phyloP scores from a whole-genome alignment of 2,329 filamentous ascomycete genomes.

The Alternaria brassicicola region DNA sequence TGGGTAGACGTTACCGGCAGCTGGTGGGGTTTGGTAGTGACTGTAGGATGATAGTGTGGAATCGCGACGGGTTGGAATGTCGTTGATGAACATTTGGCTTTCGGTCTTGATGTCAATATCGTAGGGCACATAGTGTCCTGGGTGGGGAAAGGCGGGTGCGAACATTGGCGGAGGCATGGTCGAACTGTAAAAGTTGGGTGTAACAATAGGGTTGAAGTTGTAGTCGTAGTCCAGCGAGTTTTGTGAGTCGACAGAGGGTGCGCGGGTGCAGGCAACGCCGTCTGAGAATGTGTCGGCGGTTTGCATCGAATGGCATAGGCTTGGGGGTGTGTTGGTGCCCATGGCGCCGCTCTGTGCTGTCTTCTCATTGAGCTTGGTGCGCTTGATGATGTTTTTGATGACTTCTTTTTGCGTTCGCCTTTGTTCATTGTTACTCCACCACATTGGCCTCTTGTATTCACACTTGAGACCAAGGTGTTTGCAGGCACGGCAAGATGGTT shows the following conservation, averaged over 20 bases:
- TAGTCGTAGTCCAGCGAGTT: constrained; percentile 66
- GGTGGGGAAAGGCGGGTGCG: constrained; percentile 54
- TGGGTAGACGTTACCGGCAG: constrained; percentile 69
- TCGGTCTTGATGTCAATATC: constrained; percentile 97
- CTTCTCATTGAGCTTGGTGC: constrained; percentile 93
- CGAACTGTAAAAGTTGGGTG: constrained; percentile 63
- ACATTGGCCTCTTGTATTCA: constrained; percentile 95
- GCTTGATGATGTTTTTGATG: constrained; percentile 98
- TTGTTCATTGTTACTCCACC: constrained; percentile 95
- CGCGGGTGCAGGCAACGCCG: constrained; percentile 70
- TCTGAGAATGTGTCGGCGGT: constrained; percentile 83
- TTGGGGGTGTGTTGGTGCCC: constrained; percentile 70
- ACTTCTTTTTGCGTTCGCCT: constrained; percentile 86
- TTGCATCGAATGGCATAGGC: constrained; percentile 79
- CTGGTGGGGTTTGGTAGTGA: constrained; percentile 82
- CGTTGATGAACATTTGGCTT: constrained; percentile 90
- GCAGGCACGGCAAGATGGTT: constrained; percentile 68
- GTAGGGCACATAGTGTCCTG: constrained; percentile 75
- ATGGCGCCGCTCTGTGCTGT: constrained; percentile 59
- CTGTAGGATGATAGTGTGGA: constrained; percentile 91
- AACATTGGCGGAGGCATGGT: constrained; percentile 62
- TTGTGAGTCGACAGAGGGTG: constrained; percentile 80
- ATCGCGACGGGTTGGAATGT: constrained; percentile 82
- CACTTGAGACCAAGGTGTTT: constrained; percentile 79
- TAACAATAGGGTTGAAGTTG: constrained; percentile 68